These are phyloP conservation scores for Barnettozyma sucrosica DNA, from an alignment of 805 yeast genomes.

Conservation along the genomic window DNA sequence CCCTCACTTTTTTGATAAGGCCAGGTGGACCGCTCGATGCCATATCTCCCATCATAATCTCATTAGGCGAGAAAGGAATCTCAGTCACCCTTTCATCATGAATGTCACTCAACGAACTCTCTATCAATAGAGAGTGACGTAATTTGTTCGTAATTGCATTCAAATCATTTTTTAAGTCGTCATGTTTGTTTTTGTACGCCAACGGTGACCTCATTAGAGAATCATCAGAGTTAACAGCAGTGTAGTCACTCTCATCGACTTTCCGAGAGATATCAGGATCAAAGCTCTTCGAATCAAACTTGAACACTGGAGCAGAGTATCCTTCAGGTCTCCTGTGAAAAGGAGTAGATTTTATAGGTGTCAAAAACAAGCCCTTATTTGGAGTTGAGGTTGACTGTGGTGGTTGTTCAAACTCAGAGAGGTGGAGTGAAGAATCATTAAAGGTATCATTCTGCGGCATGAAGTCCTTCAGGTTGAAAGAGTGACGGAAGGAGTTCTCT, in stretches of 20 bases:
- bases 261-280: conserved; percentile 1
- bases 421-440: conserved; percentile 19
- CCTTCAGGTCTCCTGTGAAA: conserved; percentile 10
- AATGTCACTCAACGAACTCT: background rate
- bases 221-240: background rate
- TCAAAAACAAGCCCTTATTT: conserved; percentile 7
- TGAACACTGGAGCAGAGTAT: conserved; percentile 19
- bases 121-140: conserved; percentile 7
- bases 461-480: background rate
- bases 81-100: background rate
- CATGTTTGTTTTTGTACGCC: conserved; percentile 21
- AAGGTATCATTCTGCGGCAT: background rate
- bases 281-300: conserved; percentile 11
- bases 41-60: background rate
- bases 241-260: conserved; percentile 1
- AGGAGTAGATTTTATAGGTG: conserved; percentile 3
- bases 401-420: conserved; percentile 25
- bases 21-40: background rate
- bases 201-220: conserved; percentile 6
- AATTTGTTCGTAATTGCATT: conserved; percentile 7
- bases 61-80: background rate
- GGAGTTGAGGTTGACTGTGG: conserved; percentile 27
- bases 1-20: conserved; percentile 8
- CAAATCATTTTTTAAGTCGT: conserved; percentile 20
- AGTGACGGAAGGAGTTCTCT: conserved; percentile 1